Base-by-base conservation (phyloP, 768 basidiomycete genomes). In the Kwoniella heveanensis region DNA sequence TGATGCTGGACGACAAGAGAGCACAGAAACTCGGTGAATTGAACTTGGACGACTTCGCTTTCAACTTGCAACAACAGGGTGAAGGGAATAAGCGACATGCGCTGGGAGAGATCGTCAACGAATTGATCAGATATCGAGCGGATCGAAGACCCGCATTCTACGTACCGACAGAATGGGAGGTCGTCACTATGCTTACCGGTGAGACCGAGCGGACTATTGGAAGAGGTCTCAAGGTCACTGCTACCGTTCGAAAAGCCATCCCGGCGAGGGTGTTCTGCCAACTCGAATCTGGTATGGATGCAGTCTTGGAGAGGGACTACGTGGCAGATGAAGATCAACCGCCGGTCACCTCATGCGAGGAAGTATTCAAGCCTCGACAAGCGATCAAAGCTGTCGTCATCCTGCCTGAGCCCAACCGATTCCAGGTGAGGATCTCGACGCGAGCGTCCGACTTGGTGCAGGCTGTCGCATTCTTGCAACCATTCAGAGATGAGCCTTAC, bases 261-360 rank as follows among this genome's bases (percentile, higher is more conserved):
- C 85, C 90, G 25, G 74, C 84, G 39, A 86, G 90, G 29, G 82
- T 85, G 30, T 82, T 81, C 58, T 87, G 92, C 61, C 88, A 88
- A 44, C 86, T 98, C n/a, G 93, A 95, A 73, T 96, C 92, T 15
- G 94, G 94, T 9, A 84, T 99, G 56, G 93, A 96, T 73, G 96
- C 91, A 2, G 78, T 85, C 44, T 88, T 98, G 72, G 83, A 84
- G 50, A 68, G 83, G 44, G 82, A 84, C 12, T 88, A 86, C 73
- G 79, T 93, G 54, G 60, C 80, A 5, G 75, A 80, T 58, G 70
- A 76, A 13, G 73, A 77, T 44, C 54, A 69, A n/a, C 36, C 60
- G n/a, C 57, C 51, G 4, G 65, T 79, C 10, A 54, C 75, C 82
- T 71, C 72, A 15, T 66, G 64, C 29, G 76, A 82, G 36, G 83